Evolutionary conservation across 73 alveolate genomes (phyloP).

Genomic region (Paramecium octaurelia): DNA sequence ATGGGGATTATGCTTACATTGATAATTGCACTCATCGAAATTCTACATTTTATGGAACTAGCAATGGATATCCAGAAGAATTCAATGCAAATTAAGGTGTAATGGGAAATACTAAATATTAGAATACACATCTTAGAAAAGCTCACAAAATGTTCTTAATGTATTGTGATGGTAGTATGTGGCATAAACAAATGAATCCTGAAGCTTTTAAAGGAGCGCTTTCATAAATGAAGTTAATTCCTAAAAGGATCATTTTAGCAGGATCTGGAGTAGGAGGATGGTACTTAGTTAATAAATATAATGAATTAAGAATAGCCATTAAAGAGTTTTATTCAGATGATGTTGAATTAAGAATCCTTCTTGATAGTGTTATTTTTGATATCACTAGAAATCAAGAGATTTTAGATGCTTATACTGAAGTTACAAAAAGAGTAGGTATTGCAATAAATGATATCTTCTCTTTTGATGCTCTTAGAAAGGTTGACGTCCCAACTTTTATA

Average conservation of each 20-base stretch:
- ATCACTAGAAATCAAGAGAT: not conserved
- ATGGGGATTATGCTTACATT: not conserved
- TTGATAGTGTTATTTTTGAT: conserved; percentile 1
- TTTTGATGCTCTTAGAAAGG: not conserved
- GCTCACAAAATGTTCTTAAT: conserved; percentile 17
- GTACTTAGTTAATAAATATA: not conserved
- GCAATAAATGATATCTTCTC: not conserved
- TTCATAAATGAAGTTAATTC: not conserved
- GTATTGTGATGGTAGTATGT: conserved; percentile 37
- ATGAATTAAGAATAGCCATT: not conserved
- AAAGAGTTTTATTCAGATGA: not conserved
- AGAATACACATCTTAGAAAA: not conserved
- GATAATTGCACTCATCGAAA: not conserved
- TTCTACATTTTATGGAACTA: conserved; percentile 1
- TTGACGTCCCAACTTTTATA: conserved; percentile 1
- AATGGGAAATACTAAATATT: conserved; percentile 20
- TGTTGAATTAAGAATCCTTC: not conserved
- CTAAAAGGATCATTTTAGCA: conserved; percentile 11
- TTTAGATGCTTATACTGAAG: not conserved
- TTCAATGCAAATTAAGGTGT: not conserved
- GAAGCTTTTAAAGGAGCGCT: not conserved
- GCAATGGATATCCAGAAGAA: not conserved
- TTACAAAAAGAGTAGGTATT: not conserved
- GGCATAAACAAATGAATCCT: not conserved
- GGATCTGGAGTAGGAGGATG: conserved; percentile 22